These are phyloP conservation scores for Tolypocladium album DNA, from an alignment of 2,329 filamentous ascomycete genomes.

Conservation along the genomic window DNA sequence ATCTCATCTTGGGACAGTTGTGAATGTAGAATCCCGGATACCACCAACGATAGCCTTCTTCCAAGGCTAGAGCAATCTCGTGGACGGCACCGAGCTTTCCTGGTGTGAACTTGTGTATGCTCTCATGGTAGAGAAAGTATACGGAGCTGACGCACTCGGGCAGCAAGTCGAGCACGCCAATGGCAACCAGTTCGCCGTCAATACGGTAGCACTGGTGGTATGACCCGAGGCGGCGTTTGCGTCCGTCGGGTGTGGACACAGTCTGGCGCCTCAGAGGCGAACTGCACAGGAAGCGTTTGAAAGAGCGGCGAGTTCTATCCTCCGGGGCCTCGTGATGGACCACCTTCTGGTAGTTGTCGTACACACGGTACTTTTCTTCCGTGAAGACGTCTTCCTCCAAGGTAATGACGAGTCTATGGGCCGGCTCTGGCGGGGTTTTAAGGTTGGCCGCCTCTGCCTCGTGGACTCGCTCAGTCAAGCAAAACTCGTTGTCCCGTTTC, in stretches of 20 bases:
- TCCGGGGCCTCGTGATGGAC: slow-evolving; percentile 58
- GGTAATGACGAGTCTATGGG: slow-evolving; percentile 57
- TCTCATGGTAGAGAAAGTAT: slow-evolving; percentile 74
- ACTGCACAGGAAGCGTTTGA: slow-evolving; percentile 62
- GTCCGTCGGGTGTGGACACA: slow-evolving; percentile 33
- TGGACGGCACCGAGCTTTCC: slow-evolving; percentile 67
- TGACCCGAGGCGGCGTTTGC: slow-evolving; percentile 51
- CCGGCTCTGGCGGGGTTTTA: slow-evolving; percentile 49
- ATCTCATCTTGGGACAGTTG: slow-evolving; percentile 70
- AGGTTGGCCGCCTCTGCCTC: slow-evolving; percentile 50
- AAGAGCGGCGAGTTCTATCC: slow-evolving; percentile 50
- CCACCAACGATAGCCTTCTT: slow-evolving; percentile 64
- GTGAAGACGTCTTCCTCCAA: slow-evolving; percentile 62
- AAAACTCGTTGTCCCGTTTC: slow-evolving; percentile 55
- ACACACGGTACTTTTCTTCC: slow-evolving; percentile 65
- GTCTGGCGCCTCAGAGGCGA: slow-evolving; percentile 50
- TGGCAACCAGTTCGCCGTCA: slow-evolving; percentile 63
- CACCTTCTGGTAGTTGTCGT: slow-evolving; percentile 61
- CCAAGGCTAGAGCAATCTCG: slow-evolving; percentile 60
- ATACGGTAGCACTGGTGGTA: slow-evolving; percentile 76
- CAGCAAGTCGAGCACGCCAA: slow-evolving; percentile 67
- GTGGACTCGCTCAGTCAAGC: slow-evolving; percentile 56
- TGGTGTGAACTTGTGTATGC: slow-evolving; percentile 57
- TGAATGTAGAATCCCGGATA: slow-evolving; percentile 79
- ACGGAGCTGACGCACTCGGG: slow-evolving; percentile 71